phyloP scores from a whole-genome alignment of 352 stramenopile species.

The Pythium phragmitis region DNA sequence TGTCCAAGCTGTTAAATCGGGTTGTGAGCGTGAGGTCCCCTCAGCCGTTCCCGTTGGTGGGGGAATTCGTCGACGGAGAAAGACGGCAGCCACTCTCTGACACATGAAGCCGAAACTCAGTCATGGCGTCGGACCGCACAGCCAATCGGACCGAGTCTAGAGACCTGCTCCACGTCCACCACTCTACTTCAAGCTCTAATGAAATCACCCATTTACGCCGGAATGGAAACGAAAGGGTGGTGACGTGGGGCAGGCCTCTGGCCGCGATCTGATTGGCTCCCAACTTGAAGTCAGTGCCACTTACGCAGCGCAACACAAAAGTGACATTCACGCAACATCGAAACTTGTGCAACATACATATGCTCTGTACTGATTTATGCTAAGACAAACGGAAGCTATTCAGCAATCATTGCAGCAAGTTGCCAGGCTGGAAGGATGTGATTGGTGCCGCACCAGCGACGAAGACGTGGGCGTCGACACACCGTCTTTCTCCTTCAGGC shows the following conservation, averaged over 20 bases:
- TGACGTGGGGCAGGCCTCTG: slow-evolving; percentile 9
- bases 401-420: no score
- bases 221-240: slow-evolving; percentile 2
- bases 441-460: not conserved
- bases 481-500: not conserved
- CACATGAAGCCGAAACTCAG: slow-evolving; percentile 1
- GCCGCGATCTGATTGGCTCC: slow-evolving; percentile 5
- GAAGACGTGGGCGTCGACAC: not conserved
- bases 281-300: slow-evolving; percentile 10
- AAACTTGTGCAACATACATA: not conserved
- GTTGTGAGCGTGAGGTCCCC: slow-evolving; percentile 3
- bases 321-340: not conserved
- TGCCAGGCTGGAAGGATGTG: no score
- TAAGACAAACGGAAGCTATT: not conserved
- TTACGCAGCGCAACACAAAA: not conserved
- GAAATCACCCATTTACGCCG: not conserved
- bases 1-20: slow-evolving; percentile 18
- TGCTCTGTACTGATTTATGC: not conserved
- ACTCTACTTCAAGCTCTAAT: slow-evolving; percentile 2
- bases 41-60: slow-evolving; percentile 2
- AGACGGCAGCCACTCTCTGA: not conserved
- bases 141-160: slow-evolving; percentile 12
- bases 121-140: slow-evolving; percentile 1
- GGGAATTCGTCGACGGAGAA: slow-evolving; percentile 4
- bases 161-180: slow-evolving; percentile 9